A percentile compares a stretch with the other conserved stretches of the same genome.
Conservation (phyloP, 208 protist genomes). For the Trichomonas vaginalis region DNA sequence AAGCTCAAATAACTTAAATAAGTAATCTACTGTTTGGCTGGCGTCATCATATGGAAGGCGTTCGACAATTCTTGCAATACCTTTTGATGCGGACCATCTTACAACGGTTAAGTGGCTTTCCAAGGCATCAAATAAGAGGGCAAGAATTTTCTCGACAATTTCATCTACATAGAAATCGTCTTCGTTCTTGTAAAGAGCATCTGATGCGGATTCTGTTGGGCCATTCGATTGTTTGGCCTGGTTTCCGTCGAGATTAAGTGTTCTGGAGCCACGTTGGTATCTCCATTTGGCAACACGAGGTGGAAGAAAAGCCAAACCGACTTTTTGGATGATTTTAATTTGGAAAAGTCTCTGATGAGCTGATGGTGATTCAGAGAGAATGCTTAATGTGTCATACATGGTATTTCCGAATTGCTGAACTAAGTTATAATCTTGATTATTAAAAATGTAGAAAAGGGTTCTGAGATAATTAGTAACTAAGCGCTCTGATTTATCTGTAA, state of each 20-base stretch:
- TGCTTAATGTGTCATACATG: neutral
- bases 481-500: neutral
- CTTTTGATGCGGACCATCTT: conserved; percentile 84
- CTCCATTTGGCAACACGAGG: neutral
- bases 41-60: conserved; percentile 62
- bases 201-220: neutral
- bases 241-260: neutral
- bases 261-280: neutral
- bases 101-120: conserved; percentile 48
- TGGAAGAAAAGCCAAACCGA: neutral
- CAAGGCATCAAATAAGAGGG: neutral
- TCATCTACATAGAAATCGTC: neutral
- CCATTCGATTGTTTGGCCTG: neutral
- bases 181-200: neutral
- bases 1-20: conserved; percentile 53
- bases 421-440: neutral
- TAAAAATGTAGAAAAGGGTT: neutral
- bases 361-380: neutral
- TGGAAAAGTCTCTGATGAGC: neutral
- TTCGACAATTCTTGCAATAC: conserved; percentile 68
- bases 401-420: neutral
- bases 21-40: conserved; percentile 59
- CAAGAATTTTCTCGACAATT: neutral
- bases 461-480: neutral
- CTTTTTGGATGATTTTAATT: neutral